phyloP scores from a whole-genome alignment of 2,329 filamentous ascomycete species.

The Beauveria medogensis region DNA sequence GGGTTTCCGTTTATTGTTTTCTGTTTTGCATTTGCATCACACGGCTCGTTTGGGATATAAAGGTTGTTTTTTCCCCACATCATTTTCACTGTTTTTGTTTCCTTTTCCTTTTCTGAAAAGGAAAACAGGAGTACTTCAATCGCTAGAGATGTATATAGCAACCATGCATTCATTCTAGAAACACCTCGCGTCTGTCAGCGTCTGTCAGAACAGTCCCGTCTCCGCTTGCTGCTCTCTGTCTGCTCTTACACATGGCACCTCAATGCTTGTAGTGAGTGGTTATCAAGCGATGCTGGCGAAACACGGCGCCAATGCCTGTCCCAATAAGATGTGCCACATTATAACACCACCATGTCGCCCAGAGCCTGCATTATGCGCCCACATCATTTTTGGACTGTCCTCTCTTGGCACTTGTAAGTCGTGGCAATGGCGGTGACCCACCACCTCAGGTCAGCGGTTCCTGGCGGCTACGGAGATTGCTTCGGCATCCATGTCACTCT shows the following conservation, averaged over 20 bases:
- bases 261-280: not conserved
- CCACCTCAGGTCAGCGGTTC: not conserved
- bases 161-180: not conserved
- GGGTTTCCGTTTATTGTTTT: not conserved
- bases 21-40: not conserved
- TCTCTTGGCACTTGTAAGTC: not conserved
- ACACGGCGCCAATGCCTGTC: not conserved
- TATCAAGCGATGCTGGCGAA: not conserved
- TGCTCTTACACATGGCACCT: too few relatives aligned
- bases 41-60: slow-evolving; percentile 8
- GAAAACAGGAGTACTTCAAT: not conserved
- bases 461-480: slow-evolving; percentile 7
- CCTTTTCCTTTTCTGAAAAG: not conserved
- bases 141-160: slow-evolving; percentile 7
- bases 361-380: not conserved
- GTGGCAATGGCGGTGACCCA: not conserved
- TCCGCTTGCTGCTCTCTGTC: too few relatives aligned
- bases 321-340: not conserved
- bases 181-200: too few relatives aligned
- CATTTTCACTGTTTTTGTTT: not conserved
- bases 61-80: not conserved
- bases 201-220: too few relatives aligned
- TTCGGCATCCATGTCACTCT: not conserved
- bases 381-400: not conserved
- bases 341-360: not conserved